Evolutionary conservation across 805 yeast species (phyloP), one percentile per base, ranked within the genome.

Genomic region (Cyberlindnera maclurae): DNA sequence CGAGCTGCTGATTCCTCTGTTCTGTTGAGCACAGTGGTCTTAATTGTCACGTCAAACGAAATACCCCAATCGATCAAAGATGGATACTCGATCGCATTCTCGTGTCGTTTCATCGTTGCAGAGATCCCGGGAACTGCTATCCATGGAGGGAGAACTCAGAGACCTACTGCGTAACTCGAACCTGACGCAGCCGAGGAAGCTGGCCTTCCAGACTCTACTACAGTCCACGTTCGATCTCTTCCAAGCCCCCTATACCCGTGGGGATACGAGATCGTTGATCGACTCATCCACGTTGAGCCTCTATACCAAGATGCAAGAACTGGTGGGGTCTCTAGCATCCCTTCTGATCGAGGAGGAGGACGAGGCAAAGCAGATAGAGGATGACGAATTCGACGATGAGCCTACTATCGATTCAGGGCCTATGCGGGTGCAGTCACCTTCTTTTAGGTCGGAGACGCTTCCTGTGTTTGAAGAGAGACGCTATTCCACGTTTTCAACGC

Each of bases 271-370:
- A 8, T 57, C 60, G 10, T 40, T 60, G 30, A 58, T 58, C 8
- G 65, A 59, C 36, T 29, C 50, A 1, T 52, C 60, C 1, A 47
- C 58, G 11, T 33, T 52, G 5, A 46, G 45, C 7, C 35, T 62
- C 4, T 57, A 54, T 34, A 46, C 57, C n/a, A 51, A 49, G 37
- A 55, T 64, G 49, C 69, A 65, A 39, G 49, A 39, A 12, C 39
- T 61, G 26, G 58, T 65, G 3, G 49, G 54, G 27, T 41, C 63
- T 1, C 38, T 63, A 33, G 58, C 66, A 5, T 51, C 59, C 8
- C 42, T 62, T 36, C 52, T 63, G 12, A 57, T 62, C 54, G 45
- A 50, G 26, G 55, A 49, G 16, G 52, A 47, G 5, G 57, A 48
- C 12, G 37, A 35, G 6, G 29, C 45, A 13, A 34, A 36, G 16